Evolutionary conservation across 1,284 basidiomycete species (phyloP).

Genomic region (Fomitopsis betulina): DNA sequence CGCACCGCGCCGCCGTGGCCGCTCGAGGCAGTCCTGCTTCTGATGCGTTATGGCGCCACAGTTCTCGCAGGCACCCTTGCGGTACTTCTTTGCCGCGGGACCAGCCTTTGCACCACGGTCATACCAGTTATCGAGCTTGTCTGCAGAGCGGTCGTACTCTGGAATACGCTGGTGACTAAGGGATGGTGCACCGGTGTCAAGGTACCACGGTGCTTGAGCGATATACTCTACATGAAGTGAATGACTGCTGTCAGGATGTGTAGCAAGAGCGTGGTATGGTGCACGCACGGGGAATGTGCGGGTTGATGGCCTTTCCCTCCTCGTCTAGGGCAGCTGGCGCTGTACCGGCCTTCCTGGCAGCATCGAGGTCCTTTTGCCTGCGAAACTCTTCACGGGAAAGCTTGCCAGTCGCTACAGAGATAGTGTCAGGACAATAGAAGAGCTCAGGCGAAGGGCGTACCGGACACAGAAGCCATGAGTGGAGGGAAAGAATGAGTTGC

Average conservation of each 20-base stretch:
- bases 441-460: background rate
- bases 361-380: constrained; percentile 93
- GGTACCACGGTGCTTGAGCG: constrained; percentile 97
- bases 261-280: constrained; percentile 4
- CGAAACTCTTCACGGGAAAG: constrained; percentile 92
- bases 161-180: constrained; percentile 89
- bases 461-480: constrained; percentile 13
- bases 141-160: constrained; percentile 59
- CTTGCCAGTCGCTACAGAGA: constrained; percentile 52
- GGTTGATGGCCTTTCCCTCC: constrained; percentile 94
- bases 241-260: constrained; percentile 2
- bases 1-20: constrained; percentile 94
- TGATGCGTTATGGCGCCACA: constrained; percentile 97
- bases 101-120: constrained; percentile 85
- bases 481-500: background rate
- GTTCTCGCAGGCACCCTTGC: constrained; percentile 98
- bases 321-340: constrained; percentile 94
- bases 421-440: background rate
- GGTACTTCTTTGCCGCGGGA: constrained; percentile 91
- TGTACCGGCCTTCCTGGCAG: constrained; percentile 94
- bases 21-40: constrained; percentile 89
- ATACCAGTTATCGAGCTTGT: constrained; percentile 89
- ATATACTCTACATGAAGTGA: constrained; percentile 65
- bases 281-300: constrained; percentile 89
- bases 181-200: constrained; percentile 87